phyloP scores from a whole-genome alignment of 2,329 filamentous ascomycete species.

The Chaetomiaceae sp. region DNA sequence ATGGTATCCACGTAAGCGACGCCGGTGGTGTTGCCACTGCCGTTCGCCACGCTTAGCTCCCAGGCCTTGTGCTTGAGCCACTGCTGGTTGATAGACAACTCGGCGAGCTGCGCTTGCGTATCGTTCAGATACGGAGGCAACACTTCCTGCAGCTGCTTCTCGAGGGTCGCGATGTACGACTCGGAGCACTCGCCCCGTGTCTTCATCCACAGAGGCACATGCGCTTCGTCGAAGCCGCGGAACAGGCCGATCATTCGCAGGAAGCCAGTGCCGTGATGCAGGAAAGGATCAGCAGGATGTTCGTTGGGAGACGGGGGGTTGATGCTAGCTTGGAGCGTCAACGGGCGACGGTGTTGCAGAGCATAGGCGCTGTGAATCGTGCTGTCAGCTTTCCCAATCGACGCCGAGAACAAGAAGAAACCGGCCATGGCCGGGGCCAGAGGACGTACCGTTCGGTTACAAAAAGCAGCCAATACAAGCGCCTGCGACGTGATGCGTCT shows the following conservation, averaged over 20 bases:
- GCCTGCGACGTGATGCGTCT: conserved; percentile 57
- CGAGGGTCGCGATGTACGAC: conserved; percentile 50
- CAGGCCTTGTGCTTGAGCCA: conserved; percentile 60
- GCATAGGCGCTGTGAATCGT: conserved; percentile 57
- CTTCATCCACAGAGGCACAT: conserved; percentile 62
- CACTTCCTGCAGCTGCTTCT: conserved; percentile 56
- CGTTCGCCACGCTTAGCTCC: conserved; percentile 54
- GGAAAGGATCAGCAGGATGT: conserved; percentile 51
- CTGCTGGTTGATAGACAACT: conserved; percentile 54
- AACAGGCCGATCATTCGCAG: conserved; percentile 57
- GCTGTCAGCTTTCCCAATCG: conserved; percentile 19
- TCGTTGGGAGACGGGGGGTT: conserved; percentile 57
- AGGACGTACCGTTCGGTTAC: conserved; percentile 60
- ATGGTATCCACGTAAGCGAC: conserved; percentile 59
- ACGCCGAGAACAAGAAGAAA: not conserved
- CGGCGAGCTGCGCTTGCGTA: conserved; percentile 47
- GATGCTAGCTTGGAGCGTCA: conserved; percentile 64
- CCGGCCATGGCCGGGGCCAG: not conserved
- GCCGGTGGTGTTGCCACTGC: conserved; percentile 41
- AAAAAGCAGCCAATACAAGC: conserved; percentile 68
- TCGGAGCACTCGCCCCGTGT: conserved; percentile 51
- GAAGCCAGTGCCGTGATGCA: conserved; percentile 49
- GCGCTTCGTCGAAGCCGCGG: conserved; percentile 58
- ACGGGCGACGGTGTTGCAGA: conserved; percentile 61
- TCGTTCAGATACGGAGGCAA: conserved; percentile 46